Evolutionary conservation across 257 asterid species (phyloP), one percentile per base, ranked within the genome.

Genomic region (Prunella vulgaris): DNA sequence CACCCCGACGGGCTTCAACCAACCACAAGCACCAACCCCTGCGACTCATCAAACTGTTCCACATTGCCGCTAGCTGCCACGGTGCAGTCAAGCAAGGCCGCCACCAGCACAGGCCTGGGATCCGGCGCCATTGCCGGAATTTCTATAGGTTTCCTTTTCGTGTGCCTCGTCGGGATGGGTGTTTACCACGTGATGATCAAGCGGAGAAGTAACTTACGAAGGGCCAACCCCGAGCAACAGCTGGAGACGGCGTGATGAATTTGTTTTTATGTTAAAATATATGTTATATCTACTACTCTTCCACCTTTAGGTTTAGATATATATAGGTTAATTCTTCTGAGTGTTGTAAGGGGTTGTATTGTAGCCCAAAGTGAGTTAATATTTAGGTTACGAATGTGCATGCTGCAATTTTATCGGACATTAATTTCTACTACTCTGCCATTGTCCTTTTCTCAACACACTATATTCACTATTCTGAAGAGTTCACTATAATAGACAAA

Each of bases 1-100:
- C 79, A 83, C 78, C 83, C 87, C 5, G 65, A 64, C 18, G 53
- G 32, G 1, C 42, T 21, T 5, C 66, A 13, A 32, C 83, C 80
- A 5, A 30, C 35, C 62, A 12, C 81, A 20, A 10, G 20, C 59
- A n/a, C 17, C 40, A 32, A 22, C 62, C 66, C 77, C 5, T n/a
- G n/a, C n/a, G n/a, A n/a, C n/a, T n/a, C n/a, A n/a, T n/a, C n/a
- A n/a, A n/a, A n/a, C n/a, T n/a, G n/a, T n/a, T 48, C 69, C 12
- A 37, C 72, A 21, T 28, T 83, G 70, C 87, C 87, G 0, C 60
- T 83, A 25, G 87, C 87, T 1, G 81, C 84, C 46, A 66, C 81
- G 13, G 81, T 72, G 62, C 49, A 72, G 69, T 80, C 85, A 63
- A 77, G 76, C 74, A 14, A 8, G 12, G 2, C 62, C 0, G 1